Conservation (phyloP, 78 protist genomes). For the Planoprotostelium fungivorum region DNA sequence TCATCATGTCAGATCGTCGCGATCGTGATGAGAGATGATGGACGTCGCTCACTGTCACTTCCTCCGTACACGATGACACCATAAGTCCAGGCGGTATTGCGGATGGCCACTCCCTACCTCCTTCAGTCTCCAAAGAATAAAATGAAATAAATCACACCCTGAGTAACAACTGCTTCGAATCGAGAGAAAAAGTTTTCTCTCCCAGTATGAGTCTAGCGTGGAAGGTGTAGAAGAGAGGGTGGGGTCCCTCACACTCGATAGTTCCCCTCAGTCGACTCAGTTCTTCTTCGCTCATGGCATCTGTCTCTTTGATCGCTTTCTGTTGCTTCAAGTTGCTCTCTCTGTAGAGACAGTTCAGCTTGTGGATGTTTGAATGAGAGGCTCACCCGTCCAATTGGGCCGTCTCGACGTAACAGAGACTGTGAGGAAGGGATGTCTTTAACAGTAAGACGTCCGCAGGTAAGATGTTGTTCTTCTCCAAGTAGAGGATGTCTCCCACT, state of each 20-base stretch:
- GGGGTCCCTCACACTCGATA: slow-evolving; percentile 60
- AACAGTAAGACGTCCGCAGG: slow-evolving; percentile 62
- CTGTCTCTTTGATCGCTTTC: slow-evolving; percentile 14
- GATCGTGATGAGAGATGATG: slow-evolving; percentile 35
- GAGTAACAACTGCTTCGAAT: slow-evolving; percentile 26
- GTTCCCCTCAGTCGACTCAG: neutral
- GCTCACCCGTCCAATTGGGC: slow-evolving; percentile 66
- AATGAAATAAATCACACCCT: slow-evolving; percentile 5
- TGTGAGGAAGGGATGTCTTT: slow-evolving; percentile 5
- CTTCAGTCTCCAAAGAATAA: neutral
- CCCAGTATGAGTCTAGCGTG: slow-evolving; percentile 29
- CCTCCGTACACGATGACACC: slow-evolving; percentile 82
- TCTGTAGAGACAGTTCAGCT: slow-evolving; percentile 26
- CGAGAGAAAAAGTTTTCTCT: slow-evolving; percentile 1
- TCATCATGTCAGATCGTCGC: no score
- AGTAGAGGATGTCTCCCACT: slow-evolving; percentile 45
- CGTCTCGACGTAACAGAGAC: slow-evolving; percentile 74
- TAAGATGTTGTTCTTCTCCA: slow-evolving; percentile 18
- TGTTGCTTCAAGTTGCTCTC: slow-evolving; percentile 16
- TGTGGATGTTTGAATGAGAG: neutral
- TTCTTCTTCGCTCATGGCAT: neutral
- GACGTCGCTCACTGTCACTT: slow-evolving; percentile 77
- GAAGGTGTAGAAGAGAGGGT: slow-evolving; percentile 32
- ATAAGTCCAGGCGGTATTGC: slow-evolving; percentile 37
- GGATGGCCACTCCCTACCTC: neutral